Base-by-base conservation (phyloP, 2,329 filamentous ascomycete species). In the Paradendryphiella salina region DNA sequence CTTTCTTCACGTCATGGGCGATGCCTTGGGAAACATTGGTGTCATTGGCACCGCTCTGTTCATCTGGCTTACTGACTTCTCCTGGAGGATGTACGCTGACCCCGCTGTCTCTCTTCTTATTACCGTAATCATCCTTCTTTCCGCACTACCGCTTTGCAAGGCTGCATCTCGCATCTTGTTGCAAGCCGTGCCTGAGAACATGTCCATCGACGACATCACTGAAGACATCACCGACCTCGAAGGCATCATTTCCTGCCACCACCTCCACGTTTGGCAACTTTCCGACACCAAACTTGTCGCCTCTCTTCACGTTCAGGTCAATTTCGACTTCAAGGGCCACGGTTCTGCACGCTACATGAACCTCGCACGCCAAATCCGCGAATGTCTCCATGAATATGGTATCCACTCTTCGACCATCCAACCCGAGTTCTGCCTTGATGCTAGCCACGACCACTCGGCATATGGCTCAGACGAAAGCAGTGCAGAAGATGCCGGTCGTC, bases 401-500 rank as follows among this genome's bases (percentile, higher is more conserved):
- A 97, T 99, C 59, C 94, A 99, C 77, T 95, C 89, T 31, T 93
- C 91, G 29, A 99, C 94, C 10, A 97, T 99, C 63, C 94, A 99
- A 74, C 94, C 94, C 5, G 94, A 99, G 73, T 99, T 79, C 67
- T 76, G 76, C 60, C 70, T 78, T 18, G 71, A 79, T 49, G 66
- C 69, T 5, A 72, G 71, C 14, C 75, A 78, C 56, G 73, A 75
- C 52, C 76, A 79, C 54, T 66, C 72, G 3, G 66, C 65, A 15
- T 63, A 49, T 45, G 64, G 59, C n/a, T 64, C 54, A 39, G 66
- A 69, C 46, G 67, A 65, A 33, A 70, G 65, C 61, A 62, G 64
- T 13, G 61, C 57, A 5, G 64, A 71, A 41, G 70, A 72, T 39
- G 56, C 50, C 35, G 53, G 58, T 6, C 56, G 60, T 35, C 54